phyloP scores from a whole-genome alignment of 306 rosid species.

The Abrus precatorius region DNA sequence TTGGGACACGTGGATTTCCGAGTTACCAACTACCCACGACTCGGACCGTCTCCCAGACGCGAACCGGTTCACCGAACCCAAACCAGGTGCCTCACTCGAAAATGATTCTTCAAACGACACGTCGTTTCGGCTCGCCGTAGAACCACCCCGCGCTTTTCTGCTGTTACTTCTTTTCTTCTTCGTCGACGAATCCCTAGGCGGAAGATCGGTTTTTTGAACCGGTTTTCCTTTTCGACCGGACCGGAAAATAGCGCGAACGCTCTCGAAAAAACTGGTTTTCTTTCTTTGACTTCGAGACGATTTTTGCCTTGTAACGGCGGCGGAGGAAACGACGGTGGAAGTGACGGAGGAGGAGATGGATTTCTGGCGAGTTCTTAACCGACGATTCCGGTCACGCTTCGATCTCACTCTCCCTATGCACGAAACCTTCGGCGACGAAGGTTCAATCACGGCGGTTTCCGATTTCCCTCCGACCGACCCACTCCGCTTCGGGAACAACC shows the following conservation, averaged over 20 bases:
- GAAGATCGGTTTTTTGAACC: slow-evolving; percentile 39
- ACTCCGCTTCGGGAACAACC: slow-evolving; percentile 76
- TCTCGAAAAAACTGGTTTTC: slow-evolving; percentile 69
- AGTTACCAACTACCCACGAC: slow-evolving; percentile 62
- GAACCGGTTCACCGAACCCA: slow-evolving; percentile 77
- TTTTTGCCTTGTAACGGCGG: slow-evolving; percentile 50
- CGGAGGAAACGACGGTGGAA: neutral
- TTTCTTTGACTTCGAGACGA: slow-evolving; percentile 50
- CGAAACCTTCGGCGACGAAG: slow-evolving; percentile 94
- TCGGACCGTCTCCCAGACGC: slow-evolving; percentile 84
- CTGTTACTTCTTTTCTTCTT: slow-evolving; percentile 33
- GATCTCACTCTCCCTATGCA: slow-evolving; percentile 97
- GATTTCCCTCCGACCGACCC: slow-evolving; percentile 70
- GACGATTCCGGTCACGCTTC: slow-evolving; percentile 71
- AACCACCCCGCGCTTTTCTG: slow-evolving; percentile 33
- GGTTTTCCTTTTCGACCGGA: slow-evolving; percentile 55
- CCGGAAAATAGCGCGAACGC: slow-evolving; percentile 66
- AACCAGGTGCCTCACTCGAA: slow-evolving; percentile 64
- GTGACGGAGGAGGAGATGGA: slow-evolving; percentile 40
- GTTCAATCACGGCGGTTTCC: slow-evolving; percentile 65
- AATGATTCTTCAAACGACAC: slow-evolving; percentile 55
- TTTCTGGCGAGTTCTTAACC: slow-evolving; percentile 62
- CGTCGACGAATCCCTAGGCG: slow-evolving; percentile 42
- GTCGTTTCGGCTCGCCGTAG: slow-evolving; percentile 41
- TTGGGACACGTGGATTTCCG: slow-evolving; percentile 48